Base-by-base conservation (phyloP, 768 basidiomycete species). In the Tylopilus rubrobrunneus region DNA sequence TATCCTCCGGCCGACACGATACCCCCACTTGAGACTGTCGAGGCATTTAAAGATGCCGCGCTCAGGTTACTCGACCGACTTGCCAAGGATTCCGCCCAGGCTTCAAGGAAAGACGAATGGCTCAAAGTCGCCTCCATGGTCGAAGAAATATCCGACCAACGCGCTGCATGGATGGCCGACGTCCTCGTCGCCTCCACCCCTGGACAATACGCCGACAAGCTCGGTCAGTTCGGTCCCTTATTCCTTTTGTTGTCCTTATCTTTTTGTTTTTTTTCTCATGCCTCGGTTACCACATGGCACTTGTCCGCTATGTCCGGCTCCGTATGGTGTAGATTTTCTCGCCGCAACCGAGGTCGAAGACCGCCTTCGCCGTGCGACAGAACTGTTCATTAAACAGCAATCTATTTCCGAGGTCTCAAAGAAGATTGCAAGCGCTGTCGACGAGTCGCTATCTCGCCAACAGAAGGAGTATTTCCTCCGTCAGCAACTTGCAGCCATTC, bases 381-480 rank as follows among this genome's bases (percentile, higher is more conserved):
- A 82, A 50, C 77, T 92, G 11, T 86, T 92, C 64, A 69, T 83
- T 44, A 92, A 90, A 61, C 85, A 86, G 48, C 74, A 83, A 3
- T 87, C 87, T 40, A 90, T 92, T 33, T 82, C 83, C 21, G 90
- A 92, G 67, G 87, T 92, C 0, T 82, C 86, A 15, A 83, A 84
- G 66, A 91, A 88, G 74, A 89, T 92, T 48, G 84, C 87, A 5
- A 79, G 81, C 29, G 84, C 87, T 21, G 86, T 92, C 11, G 88
- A 89, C 57, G 89, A 92, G 65, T 84, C 84, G 5, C 78, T 92
- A n/a, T 88, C 87, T 25, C 90, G 88, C 52, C 90, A 92, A 61
- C 90, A 92, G 70, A 92, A 92, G 62, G 90, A 91, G 55, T 87
- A 86, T 63, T 92, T 90, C 74, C 77, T 92, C 3, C 83, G 88